Evolutionary conservation across 2,329 filamentous ascomycete genomes (phyloP).

Genomic region (Colletotrichum sp.): DNA sequence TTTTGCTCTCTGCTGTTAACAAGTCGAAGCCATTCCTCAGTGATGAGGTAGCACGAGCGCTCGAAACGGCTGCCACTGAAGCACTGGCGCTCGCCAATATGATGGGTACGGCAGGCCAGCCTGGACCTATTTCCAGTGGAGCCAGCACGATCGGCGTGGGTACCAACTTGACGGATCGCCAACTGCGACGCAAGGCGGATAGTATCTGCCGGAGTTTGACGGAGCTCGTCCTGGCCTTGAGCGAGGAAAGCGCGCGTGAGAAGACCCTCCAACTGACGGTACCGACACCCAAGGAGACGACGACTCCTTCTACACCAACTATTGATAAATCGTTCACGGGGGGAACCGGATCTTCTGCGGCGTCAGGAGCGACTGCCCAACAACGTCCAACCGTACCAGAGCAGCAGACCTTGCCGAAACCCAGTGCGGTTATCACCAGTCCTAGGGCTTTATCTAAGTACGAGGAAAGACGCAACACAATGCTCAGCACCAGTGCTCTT

Average conservation of each 20-base stretch:
- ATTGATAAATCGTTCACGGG: conserved; percentile 43
- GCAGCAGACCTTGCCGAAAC: conserved; percentile 28
- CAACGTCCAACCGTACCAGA: conserved; percentile 51
- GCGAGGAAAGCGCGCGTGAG: conserved; percentile 57
- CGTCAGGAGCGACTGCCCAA: conserved; percentile 31
- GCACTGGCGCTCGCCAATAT: conserved; percentile 80
- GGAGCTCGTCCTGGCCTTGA: conserved; percentile 86
- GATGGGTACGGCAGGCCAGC: conserved; percentile 75
- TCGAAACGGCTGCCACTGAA: conserved; percentile 84
- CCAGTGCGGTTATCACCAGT: conserved; percentile 39
- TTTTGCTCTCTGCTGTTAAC: conserved; percentile 79
- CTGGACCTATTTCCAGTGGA: conserved; percentile 70
- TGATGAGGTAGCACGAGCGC: conserved; percentile 74
- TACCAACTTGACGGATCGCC: conserved; percentile 73
- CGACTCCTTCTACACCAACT: conserved; percentile 46
- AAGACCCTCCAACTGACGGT: conserved; percentile 33
- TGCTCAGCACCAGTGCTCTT: conserved; percentile 49
- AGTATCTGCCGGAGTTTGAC: conserved; percentile 92
- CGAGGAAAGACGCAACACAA: conserved; percentile 57
- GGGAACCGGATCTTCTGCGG: conserved; percentile 17
- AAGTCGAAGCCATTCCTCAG: conserved; percentile 77
- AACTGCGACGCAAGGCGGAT: conserved; percentile 88
- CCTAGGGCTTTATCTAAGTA: conserved; percentile 55
- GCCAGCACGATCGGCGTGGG: conserved; percentile 65
- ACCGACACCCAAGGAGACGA: conserved; percentile 28